A percentile compares a stretch with the other conserved stretches of the same genome.
Evolutionary conservation across 768 basidiomycete species (phyloP).

Genomic region (Calocybe gangraenosa): DNA sequence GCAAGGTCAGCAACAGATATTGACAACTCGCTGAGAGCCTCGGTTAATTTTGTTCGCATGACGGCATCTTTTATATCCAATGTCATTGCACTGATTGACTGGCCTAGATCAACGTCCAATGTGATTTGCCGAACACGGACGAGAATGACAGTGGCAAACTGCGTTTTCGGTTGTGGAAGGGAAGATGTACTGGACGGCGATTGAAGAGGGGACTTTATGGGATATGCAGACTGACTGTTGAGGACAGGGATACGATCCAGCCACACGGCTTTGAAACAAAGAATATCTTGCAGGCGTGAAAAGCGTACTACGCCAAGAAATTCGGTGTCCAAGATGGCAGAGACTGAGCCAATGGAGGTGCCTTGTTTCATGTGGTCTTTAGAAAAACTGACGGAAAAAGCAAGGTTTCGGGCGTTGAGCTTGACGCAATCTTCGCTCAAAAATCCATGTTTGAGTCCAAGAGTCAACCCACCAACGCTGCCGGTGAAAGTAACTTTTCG

Average conservation of each 20-base stretch:
- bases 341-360: conserved; percentile 49
- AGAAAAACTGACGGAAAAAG: conserved; percentile 71
- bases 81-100: conserved; percentile 71
- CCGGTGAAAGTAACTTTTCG: conserved; percentile 73
- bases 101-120: conserved; percentile 79
- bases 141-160: conserved; percentile 59
- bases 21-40: conserved; percentile 57
- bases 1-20: conserved; percentile 60
- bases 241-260: conserved; percentile 82
- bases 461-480: conserved; percentile 74
- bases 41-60: conserved; percentile 64
- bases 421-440: conserved; percentile 79
- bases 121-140: conserved; percentile 70
- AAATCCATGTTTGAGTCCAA: conserved; percentile 82
- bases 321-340: conserved; percentile 80
- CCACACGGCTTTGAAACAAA: conserved; percentile 96
- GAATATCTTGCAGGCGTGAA: conserved; percentile 84
- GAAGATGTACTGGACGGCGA: conserved; percentile 14
- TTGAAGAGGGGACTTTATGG: conserved; percentile 20
- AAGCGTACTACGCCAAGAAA: conserved; percentile 77
- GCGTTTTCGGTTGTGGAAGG: conserved; percentile 26
- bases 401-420: conserved; percentile 77
- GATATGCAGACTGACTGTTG: conserved; percentile 33
- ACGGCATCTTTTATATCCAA: conserved; percentile 62
- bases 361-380: conserved; percentile 38